A percentile compares a stretch with the other conserved stretches of the same genome.
Conservation (phyloP, 202 grass and related monocot genomes). For the Brachypodium distachyon region DNA sequence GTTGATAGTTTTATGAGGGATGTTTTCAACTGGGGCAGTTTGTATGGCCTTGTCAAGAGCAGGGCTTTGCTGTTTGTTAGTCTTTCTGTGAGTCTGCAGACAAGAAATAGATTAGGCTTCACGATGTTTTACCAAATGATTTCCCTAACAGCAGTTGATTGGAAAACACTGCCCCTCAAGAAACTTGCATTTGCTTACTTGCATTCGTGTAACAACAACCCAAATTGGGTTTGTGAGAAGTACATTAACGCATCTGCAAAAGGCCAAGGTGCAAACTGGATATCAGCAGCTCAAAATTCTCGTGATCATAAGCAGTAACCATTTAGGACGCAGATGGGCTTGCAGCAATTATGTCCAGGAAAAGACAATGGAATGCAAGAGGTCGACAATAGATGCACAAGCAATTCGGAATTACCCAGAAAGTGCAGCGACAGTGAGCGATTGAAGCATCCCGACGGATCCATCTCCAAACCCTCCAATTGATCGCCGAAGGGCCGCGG, state of each 20-base stretch:
- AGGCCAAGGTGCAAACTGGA: not conserved
- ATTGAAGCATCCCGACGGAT: conserved; percentile 83
- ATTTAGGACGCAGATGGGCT: not conserved
- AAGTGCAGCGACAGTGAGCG: conserved; percentile 77
- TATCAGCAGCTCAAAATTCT: not conserved
- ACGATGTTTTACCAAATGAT: not conserved
- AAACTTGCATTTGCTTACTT: conserved; percentile 40
- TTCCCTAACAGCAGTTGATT: not conserved
- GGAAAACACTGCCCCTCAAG: not conserved
- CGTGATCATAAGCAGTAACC: not conserved
- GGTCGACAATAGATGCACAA: not conserved
- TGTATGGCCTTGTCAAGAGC: conserved; percentile 30
- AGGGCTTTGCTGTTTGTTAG: conserved; percentile 36
- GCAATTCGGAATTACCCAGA: conserved; percentile 49
- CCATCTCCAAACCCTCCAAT: conserved; percentile 73
- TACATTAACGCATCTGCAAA: conserved; percentile 82
- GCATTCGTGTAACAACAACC: conserved; percentile 85
- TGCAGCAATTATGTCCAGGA: not conserved
- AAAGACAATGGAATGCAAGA: not conserved
- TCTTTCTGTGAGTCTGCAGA: conserved; percentile 75
- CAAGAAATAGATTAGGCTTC: not conserved
- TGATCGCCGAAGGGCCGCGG: conserved; percentile 39
- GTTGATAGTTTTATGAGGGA: conserved; percentile 56
- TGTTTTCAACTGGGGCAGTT: conserved; percentile 41
- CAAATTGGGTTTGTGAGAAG: conserved; percentile 94